A percentile compares a stretch with the other conserved stretches of the same genome.
Conservation (phyloP, 495 filamentous ascomycete genomes). For the Penicilliopsis zonata region DNA sequence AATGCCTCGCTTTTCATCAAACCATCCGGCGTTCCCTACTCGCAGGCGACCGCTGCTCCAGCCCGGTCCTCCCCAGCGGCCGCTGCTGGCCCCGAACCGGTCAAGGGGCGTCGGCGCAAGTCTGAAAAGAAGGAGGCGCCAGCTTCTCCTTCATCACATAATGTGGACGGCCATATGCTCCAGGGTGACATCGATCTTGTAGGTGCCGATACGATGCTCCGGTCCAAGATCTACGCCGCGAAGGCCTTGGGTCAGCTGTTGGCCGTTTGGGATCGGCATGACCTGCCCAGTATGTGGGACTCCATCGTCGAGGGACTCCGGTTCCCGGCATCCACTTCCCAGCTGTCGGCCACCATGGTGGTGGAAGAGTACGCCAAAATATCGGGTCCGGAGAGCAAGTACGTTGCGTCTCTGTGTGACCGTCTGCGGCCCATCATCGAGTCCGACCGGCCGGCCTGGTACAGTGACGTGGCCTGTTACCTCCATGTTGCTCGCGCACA, state of each 20-base stretch:
- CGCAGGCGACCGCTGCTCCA: slow-evolving; percentile 31
- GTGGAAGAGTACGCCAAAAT: slow-evolving; percentile 72
- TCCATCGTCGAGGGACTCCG: slow-evolving; percentile 49
- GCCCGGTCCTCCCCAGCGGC: slow-evolving; percentile 48
- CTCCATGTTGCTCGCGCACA: slow-evolving; percentile 80
- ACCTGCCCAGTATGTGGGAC: slow-evolving; percentile 28
- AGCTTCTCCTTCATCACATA: slow-evolving; percentile 58
- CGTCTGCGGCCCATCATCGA: slow-evolving; percentile 64
- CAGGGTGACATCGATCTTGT: slow-evolving; percentile 92
- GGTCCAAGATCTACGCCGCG: slow-evolving; percentile 78
- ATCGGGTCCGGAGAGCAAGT: slow-evolving; percentile 27
- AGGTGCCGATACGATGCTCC: slow-evolving; percentile 72
- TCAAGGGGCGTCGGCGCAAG: slow-evolving; percentile 64
- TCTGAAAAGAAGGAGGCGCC: slow-evolving; percentile 69
- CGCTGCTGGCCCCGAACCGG: slow-evolving; percentile 10
- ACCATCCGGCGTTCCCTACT: slow-evolving; percentile 81
- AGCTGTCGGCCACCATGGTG: slow-evolving; percentile 70
- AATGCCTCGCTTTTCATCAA: slow-evolving; percentile 79
- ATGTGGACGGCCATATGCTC: slow-evolving; percentile 97
- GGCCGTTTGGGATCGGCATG: slow-evolving; percentile 30
- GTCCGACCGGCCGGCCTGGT: slow-evolving; percentile 64
- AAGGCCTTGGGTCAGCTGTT: slow-evolving; percentile 59
- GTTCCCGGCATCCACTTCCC: slow-evolving; percentile 69
- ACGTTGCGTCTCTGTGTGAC: slow-evolving; percentile 41
- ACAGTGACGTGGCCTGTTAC: slow-evolving; percentile 79